These are phyloP conservation scores for Neopestalotiopsis sp. DNA, from an alignment of 2,329 filamentous ascomycete genomes.

Conservation along the genomic window DNA sequence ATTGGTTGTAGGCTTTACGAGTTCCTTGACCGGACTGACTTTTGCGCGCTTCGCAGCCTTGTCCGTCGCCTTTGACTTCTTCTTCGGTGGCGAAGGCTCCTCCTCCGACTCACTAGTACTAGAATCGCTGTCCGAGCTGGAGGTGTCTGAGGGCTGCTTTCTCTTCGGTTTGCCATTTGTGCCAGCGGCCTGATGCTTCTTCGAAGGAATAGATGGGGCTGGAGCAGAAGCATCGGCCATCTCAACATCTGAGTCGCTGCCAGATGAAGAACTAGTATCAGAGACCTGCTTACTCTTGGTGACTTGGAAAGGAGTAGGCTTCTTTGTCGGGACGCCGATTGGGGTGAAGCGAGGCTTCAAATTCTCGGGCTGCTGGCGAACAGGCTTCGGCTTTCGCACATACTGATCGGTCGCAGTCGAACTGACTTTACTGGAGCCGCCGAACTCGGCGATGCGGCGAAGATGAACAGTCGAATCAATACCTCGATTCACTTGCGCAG, in stretches of 20 bases:
- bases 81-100: constrained; percentile 35
- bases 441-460: constrained; percentile 65
- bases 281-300: constrained; percentile 40
- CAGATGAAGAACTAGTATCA: constrained; percentile 47
- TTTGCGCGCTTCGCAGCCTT: constrained; percentile 41
- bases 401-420: constrained; percentile 47
- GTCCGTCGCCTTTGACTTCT: constrained; percentile 14
- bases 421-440: constrained; percentile 45
- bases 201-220: constrained; percentile 28
- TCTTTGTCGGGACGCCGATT: constrained; percentile 56
- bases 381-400: constrained; percentile 52
- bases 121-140: constrained; percentile 23
- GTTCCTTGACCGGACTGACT: constrained; percentile 46
- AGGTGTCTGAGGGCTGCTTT: constrained; percentile 41
- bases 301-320: constrained; percentile 19
- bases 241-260: constrained; percentile 50
- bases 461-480: constrained; percentile 69
- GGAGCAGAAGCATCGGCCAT: constrained; percentile 47
- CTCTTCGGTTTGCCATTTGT: constrained; percentile 38
- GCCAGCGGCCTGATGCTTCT: constrained; percentile 18
- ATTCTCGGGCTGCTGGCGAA: constrained; percentile 70
- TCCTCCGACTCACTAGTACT: constrained; percentile 23
- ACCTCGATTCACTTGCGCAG: constrained; percentile 43
- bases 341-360: constrained; percentile 72
- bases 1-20: neutral